phyloP scores from a whole-genome alignment of 306 rosid species.

The Vigna nakashimae region DNA sequence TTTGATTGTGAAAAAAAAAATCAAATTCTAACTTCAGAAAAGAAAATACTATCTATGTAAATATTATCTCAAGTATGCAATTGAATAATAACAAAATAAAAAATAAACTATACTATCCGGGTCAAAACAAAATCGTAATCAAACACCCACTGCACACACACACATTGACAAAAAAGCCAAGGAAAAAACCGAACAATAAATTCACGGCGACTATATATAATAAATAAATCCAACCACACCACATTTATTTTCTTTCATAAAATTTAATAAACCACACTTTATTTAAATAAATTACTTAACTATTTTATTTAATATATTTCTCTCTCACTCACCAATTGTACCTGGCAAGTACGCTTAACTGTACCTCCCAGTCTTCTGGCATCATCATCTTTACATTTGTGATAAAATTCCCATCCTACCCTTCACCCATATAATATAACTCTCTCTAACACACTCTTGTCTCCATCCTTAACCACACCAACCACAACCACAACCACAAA shows the following conservation, averaged over 20 bases:
- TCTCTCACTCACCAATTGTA: constrained; percentile 57
- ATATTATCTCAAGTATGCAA: too few relatives aligned
- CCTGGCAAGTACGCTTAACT: constrained; percentile 94
- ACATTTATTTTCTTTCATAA: background rate
- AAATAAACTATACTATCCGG: too few relatives aligned
- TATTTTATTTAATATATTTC: background rate
- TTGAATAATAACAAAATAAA: too few relatives aligned
- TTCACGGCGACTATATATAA: constrained; percentile 15
- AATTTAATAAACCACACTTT: background rate
- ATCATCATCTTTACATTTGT: constrained; percentile 72
- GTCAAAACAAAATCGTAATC: background rate
- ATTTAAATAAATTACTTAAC: too few relatives aligned
- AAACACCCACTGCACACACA: background rate
- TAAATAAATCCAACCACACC: constrained; percentile 20
- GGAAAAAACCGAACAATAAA: constrained; percentile 33
- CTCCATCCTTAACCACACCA: constrained; percentile 41
- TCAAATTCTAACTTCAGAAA: too few relatives aligned
- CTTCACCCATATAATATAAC: background rate
- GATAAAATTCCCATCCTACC: constrained; percentile 26
- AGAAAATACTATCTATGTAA: too few relatives aligned
- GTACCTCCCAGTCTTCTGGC: constrained; percentile 83
- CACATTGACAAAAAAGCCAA: background rate
- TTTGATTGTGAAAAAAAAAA: too few relatives aligned
- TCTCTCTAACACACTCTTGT: background rate
- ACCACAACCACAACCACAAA: constrained; percentile 20